phyloP scores from a whole-genome alignment of 2,329 filamentous ascomycete genomes.

The Cladophialophora psammophila region DNA sequence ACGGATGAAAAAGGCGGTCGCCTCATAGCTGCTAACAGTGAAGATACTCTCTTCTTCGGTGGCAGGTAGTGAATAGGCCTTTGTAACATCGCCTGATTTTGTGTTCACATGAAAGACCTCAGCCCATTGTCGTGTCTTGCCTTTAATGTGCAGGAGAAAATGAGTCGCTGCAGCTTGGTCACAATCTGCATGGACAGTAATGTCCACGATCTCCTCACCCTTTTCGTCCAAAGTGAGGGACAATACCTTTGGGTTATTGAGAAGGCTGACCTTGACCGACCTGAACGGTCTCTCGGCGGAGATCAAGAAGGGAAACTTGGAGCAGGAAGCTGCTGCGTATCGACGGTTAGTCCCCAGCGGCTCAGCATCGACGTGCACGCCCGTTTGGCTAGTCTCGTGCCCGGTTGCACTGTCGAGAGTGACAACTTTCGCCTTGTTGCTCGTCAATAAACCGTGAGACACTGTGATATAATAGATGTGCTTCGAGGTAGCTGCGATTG shows the following conservation, averaged over 20 bases:
- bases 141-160: slow-evolving; percentile 84
- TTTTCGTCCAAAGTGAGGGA: slow-evolving; percentile 50
- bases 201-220: slow-evolving; percentile 59
- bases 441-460: slow-evolving; percentile 69
- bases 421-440: slow-evolving; percentile 78
- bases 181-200: slow-evolving; percentile 75
- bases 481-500: slow-evolving; percentile 73
- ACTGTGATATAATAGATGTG: slow-evolving; percentile 79
- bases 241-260: slow-evolving; percentile 52
- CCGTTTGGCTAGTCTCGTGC: slow-evolving; percentile 73
- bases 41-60: slow-evolving; percentile 75
- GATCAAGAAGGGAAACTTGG: slow-evolving; percentile 51
- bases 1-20: slow-evolving; percentile 88
- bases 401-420: slow-evolving; percentile 77
- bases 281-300: slow-evolving; percentile 55
- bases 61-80: slow-evolving; percentile 80
- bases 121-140: slow-evolving; percentile 74
- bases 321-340: slow-evolving; percentile 43
- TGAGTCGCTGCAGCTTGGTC: slow-evolving; percentile 75
- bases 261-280: slow-evolving; percentile 53
- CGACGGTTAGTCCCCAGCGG: slow-evolving; percentile 51
- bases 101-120: slow-evolving; percentile 85
- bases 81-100: slow-evolving; percentile 71
- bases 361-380: slow-evolving; percentile 76
- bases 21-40: slow-evolving; percentile 76